A percentile compares a stretch with the other conserved stretches of the same genome.
phyloP scores from a whole-genome alignment of 2,329 filamentous ascomycete species.

The Fusarium abutilonis region DNA sequence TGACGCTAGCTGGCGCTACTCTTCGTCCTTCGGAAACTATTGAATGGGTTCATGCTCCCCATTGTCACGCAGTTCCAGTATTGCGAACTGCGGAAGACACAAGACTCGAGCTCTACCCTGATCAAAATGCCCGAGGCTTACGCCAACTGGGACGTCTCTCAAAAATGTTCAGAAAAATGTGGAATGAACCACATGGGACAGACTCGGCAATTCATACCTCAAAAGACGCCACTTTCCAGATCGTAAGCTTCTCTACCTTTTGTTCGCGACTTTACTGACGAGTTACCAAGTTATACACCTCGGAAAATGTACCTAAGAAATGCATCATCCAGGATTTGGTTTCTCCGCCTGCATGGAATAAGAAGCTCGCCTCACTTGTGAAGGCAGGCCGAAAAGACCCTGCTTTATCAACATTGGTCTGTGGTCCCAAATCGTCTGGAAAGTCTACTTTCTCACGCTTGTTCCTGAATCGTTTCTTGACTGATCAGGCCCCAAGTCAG shows the following conservation, averaged over 20 bases:
- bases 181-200: slow-evolving; percentile 60
- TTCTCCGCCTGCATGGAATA: slow-evolving; percentile 69
- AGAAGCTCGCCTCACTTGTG: slow-evolving; percentile 61
- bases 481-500: slow-evolving; percentile 43
- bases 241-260: slow-evolving; percentile 53
- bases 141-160: slow-evolving; percentile 67
- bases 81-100: slow-evolving; percentile 64
- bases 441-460: slow-evolving; percentile 79
- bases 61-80: slow-evolving; percentile 75
- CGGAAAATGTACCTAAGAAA: slow-evolving; percentile 62
- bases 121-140: slow-evolving; percentile 60
- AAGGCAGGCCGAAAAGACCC: slow-evolving; percentile 47
- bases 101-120: slow-evolving; percentile 65
- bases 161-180: slow-evolving; percentile 73
- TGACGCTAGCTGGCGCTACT: slow-evolving; percentile 72
- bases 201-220: slow-evolving; percentile 29
- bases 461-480: slow-evolving; percentile 73
- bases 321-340: slow-evolving; percentile 63
- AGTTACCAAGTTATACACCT: slow-evolving; percentile 60
- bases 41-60: slow-evolving; percentile 71
- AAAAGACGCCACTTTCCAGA: slow-evolving; percentile 55
- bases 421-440: slow-evolving; percentile 76
- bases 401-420: slow-evolving; percentile 64
- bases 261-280: slow-evolving; percentile 29
- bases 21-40: slow-evolving; percentile 59